Conservation (phyloP, 148 eudicot genomes). For the Bassia scoparia region DNA sequence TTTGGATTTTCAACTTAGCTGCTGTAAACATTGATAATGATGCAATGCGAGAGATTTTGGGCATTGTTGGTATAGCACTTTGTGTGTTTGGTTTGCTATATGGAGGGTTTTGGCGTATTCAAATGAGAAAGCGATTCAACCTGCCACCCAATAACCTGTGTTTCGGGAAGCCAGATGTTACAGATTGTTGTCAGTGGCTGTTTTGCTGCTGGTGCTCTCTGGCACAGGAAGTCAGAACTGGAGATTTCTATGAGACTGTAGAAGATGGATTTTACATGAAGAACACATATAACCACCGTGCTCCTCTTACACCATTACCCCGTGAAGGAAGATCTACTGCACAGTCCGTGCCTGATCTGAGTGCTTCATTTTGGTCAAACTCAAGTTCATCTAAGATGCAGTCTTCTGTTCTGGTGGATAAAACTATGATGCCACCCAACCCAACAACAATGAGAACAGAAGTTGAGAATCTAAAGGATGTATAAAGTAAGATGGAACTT, state of each 20-base stretch:
- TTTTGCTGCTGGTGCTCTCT: conserved; percentile 95
- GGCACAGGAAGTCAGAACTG: conserved; percentile 95
- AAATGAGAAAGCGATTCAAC: conserved; percentile 81
- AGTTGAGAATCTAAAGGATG: conserved; percentile 9
- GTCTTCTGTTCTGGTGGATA: conserved; percentile 13
- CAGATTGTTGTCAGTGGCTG: conserved; percentile 77
- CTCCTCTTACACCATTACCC: conserved; percentile 55
- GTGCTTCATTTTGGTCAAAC: conserved; percentile 16
- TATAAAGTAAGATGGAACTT: conserved; percentile 1
- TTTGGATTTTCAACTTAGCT: conserved; percentile 84
- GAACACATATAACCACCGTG: conserved; percentile 19
- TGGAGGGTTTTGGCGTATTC: conserved; percentile 96
- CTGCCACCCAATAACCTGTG: conserved; percentile 54
- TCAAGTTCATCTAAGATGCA: conserved; percentile 3
- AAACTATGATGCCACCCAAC: conserved; percentile 32
- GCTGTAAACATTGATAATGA: conserved; percentile 80
- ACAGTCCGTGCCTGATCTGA: conserved; percentile 10
- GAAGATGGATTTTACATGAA: conserved; percentile 57
- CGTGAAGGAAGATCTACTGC: conserved; percentile 47
- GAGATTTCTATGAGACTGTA: conserved; percentile 58
- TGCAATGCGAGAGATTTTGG: conserved; percentile 50
- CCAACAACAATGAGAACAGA: conserved; percentile 27
- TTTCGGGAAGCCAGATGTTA: conserved; percentile 58
- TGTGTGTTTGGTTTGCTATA: conserved; percentile 82
- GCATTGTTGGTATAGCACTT: conserved; percentile 64